These are phyloP conservation scores for Butyriboletus loyo DNA, from an alignment of 768 basidiomycete species.

Conservation along the genomic window DNA sequence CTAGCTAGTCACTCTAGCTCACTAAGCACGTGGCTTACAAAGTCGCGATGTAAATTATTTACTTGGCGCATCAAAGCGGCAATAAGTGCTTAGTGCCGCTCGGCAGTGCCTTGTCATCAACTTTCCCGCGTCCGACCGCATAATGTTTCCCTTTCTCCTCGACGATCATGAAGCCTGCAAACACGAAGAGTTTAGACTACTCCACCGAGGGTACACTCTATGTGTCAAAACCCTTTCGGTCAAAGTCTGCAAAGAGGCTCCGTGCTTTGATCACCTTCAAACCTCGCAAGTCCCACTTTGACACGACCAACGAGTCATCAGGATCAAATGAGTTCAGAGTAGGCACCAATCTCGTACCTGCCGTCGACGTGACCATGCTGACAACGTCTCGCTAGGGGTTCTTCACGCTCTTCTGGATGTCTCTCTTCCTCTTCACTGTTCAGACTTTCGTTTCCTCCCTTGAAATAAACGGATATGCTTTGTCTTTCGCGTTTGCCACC, in stretches of 20 bases:
- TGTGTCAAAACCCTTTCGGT: slow-evolving; percentile 73
- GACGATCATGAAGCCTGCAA: slow-evolving; percentile 13
- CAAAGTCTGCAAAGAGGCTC: slow-evolving; percentile 70
- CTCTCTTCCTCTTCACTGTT: slow-evolving; percentile 77
- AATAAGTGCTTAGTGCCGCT: too few relatives aligned
- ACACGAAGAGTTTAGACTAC: slow-evolving; percentile 22
- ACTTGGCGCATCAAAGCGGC: neutral
- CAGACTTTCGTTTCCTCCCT: slow-evolving; percentile 75
- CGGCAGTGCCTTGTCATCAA: slow-evolving; percentile 4
- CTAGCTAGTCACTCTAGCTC: too few relatives aligned
- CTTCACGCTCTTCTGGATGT: slow-evolving; percentile 93
- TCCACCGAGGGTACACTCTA: slow-evolving; percentile 66
- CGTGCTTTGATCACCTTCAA: slow-evolving; percentile 83
- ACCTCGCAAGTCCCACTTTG: slow-evolving; percentile 82
- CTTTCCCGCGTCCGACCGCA: slow-evolving; percentile 6
- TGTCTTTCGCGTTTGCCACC: slow-evolving; percentile 77
- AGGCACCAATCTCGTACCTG: slow-evolving; percentile 6
- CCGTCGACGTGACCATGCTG: neutral
- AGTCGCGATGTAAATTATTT: too few relatives aligned
- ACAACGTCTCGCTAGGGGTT: slow-evolving; percentile 60
- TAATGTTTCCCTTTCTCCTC: slow-evolving; percentile 4
- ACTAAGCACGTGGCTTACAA: too few relatives aligned
- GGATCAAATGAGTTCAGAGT: slow-evolving; percentile 85
- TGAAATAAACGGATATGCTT: slow-evolving; percentile 72
- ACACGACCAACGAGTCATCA: slow-evolving; percentile 71